Base-by-base conservation (phyloP, 352 stramenopile genomes). In the Phytophthora aleatoria region DNA sequence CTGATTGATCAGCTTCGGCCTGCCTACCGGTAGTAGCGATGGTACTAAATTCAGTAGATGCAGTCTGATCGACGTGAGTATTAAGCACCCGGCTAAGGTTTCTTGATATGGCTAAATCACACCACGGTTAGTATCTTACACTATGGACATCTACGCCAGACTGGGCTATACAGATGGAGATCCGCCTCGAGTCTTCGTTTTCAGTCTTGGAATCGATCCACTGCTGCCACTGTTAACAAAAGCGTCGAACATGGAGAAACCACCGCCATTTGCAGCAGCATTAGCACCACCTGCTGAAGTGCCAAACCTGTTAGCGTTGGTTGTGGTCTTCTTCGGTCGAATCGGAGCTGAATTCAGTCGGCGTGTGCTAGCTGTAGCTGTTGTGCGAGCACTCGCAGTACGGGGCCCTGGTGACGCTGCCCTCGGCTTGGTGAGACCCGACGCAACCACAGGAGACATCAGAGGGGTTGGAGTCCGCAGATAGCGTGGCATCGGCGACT, bases 231-330 rank as follows among this genome's bases (percentile, higher is more conserved):
- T 83, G 54, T 89, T 91, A 41, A 91, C 80, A 69, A 93, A 93
- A n/a, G 77, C 77, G 44, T 93, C 84, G 50, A 93, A 93, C 69
- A 81, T 81, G 52, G 73, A 81, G 28, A 81, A 78, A 27, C 61
- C 51, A 45, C 61, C 63, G 50, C 57, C 33, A 41, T 50, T 57
- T 30, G 52, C 43, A 48, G 9, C 61, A 45, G 38, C 38, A 57
- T 15, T 62, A 3, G 24, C 51, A 51, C 64, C 69, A 50, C 73
- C 69, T 50, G 36, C 43, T 49, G 68, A 61, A 52, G 66, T 44
- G 30, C 73, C 73, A 58, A 81, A 81, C 12, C 51, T 57, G 50
- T 82, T 79, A 20, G 65, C 67, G 31, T 75, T 70, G 7, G 67
- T 20, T 20, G 20, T 55, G 5, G 77, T 76, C 43, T 81, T 86